These are phyloP conservation scores for Dactylellina parvicollis DNA, from an alignment of 2,329 filamentous ascomycete genomes.

Conservation along the genomic window DNA sequence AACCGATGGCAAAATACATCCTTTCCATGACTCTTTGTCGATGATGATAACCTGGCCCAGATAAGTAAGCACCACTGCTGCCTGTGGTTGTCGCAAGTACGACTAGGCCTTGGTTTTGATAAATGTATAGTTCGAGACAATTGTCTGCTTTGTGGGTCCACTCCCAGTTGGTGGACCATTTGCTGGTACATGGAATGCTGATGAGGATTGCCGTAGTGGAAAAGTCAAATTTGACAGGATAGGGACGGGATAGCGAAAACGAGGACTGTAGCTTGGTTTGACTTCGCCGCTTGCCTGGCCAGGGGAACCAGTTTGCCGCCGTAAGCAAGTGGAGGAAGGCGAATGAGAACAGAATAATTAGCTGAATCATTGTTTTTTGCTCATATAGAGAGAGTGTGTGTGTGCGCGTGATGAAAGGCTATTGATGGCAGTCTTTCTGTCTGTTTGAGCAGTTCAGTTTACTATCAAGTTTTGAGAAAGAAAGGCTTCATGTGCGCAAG, in stretches of 20 bases:
- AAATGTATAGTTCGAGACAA: too few relatives aligned
- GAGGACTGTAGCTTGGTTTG: conserved; percentile 1
- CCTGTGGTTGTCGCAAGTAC: neutral
- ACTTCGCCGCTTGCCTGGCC: conserved; percentile 6
- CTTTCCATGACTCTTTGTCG: conserved; percentile 5
- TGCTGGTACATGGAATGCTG: neutral
- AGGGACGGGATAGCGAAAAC: neutral
- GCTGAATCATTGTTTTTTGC: conserved; percentile 6
- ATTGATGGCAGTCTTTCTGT: too few relatives aligned
- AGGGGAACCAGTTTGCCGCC: conserved; percentile 1
- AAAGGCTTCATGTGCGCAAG: too few relatives aligned
- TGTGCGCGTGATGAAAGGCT: too few relatives aligned
- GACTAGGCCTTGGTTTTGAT: too few relatives aligned
- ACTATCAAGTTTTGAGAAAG: too few relatives aligned
- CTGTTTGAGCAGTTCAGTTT: too few relatives aligned
- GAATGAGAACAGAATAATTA: conserved; percentile 9
- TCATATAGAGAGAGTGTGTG: neutral
- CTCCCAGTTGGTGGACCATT: too few relatives aligned
- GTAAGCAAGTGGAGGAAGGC: conserved; percentile 8
- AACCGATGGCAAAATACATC: conserved; percentile 1
- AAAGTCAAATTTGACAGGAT: conserved; percentile 11
- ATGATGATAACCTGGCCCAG: conserved; percentile 3
- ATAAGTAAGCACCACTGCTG: conserved; percentile 4
- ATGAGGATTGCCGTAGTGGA: conserved; percentile 1
- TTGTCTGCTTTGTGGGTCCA: too few relatives aligned